Percentiles rank a stretch among this genome's conserved stretches.
These are phyloP conservation scores for Pyrenophora tritici-repentis DNA, from an alignment of 2,329 filamentous ascomycete genomes.

Conservation along the genomic window DNA sequence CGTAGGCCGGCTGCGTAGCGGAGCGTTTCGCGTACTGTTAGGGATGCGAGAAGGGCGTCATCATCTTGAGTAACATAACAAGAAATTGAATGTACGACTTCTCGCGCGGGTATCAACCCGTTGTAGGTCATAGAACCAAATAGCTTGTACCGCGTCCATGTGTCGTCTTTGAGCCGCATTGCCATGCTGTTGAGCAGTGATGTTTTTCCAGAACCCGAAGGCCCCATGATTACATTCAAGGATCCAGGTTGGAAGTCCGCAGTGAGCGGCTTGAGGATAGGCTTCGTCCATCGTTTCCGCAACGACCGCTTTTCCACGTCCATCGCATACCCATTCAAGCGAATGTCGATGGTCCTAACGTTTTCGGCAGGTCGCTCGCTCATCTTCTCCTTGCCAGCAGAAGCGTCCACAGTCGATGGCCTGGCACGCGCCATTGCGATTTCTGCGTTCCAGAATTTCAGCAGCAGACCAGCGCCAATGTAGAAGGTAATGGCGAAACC, in stretches of 20 bases:
- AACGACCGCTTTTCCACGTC: constrained; percentile 65
- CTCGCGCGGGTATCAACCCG: constrained; percentile 67
- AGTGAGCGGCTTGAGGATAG: constrained; percentile 69
- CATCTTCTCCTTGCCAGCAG: constrained; percentile 74
- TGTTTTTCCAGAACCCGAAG: constrained; percentile 77
- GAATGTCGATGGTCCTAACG: constrained; percentile 67
- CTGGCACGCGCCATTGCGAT: constrained; percentile 71
- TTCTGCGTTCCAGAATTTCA: constrained; percentile 68
- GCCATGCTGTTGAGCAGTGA: constrained; percentile 76
- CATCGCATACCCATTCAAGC: constrained; percentile 67
- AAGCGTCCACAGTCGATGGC: constrained; percentile 60
- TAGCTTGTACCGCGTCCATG: constrained; percentile 65
- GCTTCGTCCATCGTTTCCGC: constrained; percentile 54
- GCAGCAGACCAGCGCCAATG: constrained; percentile 62
- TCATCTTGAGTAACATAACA: constrained; percentile 82
- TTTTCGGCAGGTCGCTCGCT: constrained; percentile 57
- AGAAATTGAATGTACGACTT: constrained; percentile 72
- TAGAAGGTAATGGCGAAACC: constrained; percentile 69
- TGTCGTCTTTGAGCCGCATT: constrained; percentile 64
- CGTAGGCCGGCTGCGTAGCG: constrained; percentile 69
- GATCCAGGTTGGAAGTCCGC: constrained; percentile 70
- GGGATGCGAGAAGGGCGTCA: constrained; percentile 72
- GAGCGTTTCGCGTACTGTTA: constrained; percentile 77
- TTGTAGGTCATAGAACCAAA: constrained; percentile 72
- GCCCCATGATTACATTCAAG: constrained; percentile 80